Base-by-base conservation (phyloP, 345 rosid species). In the Leavenworthia alabamica region DNA sequence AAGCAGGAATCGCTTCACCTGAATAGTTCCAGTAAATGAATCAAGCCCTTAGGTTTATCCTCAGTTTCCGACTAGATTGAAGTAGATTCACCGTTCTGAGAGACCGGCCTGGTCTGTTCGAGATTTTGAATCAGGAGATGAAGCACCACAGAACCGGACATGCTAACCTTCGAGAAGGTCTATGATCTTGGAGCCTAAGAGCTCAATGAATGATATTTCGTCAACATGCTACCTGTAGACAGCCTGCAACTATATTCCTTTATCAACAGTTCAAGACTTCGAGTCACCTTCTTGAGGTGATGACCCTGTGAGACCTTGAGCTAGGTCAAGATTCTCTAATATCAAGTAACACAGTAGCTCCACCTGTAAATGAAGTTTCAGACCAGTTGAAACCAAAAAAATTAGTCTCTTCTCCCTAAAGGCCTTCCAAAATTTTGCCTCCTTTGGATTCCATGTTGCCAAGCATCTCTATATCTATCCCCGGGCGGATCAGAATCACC, bases 391-490 rank as follows among this genome's bases (percentile, higher is more conserved):
- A 24, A 17, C n/a, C n/a, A 27, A 28, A 28, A 54, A 2, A 33
- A 40, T n/a, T 40, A 14, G 5, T 8, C 23, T 41, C 48, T 43
- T 43, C 74, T 80, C 9, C 71, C 79, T 35, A 47, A 32, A 37
- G 52, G 24, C 15, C 67, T 60, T 9, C 76, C 60, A 26, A 75
- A 71, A 47, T 35, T 67, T 64, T 58, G 78, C 70, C 62, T 78
- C 73, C 50, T 75, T 57, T 62, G 86, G 57, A 73, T 70, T 28
- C 84, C 86, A 35, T 76, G 70, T 60, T 80, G 89, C 90, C 80
- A 80, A 67, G 86, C 74, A 59, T 82, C 82, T 55, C 85, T 76
- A 32, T 80, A 47, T 61, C 71, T 75, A 45, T 78, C 83, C 26
- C 24, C n/a, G 1, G 49, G 11, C 49, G 7, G n/a, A 65, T 79